These are phyloP conservation scores for Penicillium cosmopolitanum DNA, from an alignment of 495 filamentous ascomycete species.

Conservation along the genomic window DNA sequence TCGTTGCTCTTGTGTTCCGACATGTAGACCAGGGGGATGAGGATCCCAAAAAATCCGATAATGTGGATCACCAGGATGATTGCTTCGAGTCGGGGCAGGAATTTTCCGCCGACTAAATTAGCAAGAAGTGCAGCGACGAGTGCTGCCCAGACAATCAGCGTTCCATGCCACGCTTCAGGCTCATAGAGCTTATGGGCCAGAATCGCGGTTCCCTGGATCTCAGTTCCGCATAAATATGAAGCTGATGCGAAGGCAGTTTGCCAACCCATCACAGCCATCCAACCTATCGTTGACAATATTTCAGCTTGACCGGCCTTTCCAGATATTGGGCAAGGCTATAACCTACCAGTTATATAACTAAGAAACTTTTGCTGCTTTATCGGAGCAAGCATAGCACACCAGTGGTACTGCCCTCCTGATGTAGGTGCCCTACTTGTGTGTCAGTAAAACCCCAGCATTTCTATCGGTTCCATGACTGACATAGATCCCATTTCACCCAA, in stretches of 20 bases:
- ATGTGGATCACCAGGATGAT: conserved; percentile 44
- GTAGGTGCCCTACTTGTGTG: conserved; percentile 36
- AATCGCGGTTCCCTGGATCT: conserved; percentile 40
- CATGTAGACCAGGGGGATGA: conserved; percentile 40
- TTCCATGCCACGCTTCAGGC: conserved; percentile 43
- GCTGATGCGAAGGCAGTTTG: conserved; percentile 31
- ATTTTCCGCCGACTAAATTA: conserved; percentile 39
- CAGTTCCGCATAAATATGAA: conserved; percentile 36
- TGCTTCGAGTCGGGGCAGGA: conserved; percentile 44
- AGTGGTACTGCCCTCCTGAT: conserved; percentile 50
- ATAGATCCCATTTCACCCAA: conserved; percentile 50
- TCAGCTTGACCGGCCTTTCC: conserved; percentile 3
- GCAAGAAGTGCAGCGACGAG: conserved; percentile 23
- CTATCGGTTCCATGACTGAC: conserved; percentile 25
- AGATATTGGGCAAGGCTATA: background rate
- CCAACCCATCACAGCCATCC: conserved; percentile 41
- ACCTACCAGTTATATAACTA: conserved; percentile 45
- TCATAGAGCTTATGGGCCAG: conserved; percentile 24
- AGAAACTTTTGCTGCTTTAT: conserved; percentile 37
- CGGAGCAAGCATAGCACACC: conserved; percentile 48
- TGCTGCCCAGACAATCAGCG: conserved; percentile 42
- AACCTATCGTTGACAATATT: conserved; percentile 21
- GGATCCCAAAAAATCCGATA: conserved; percentile 49
- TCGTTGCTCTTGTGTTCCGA: conserved; percentile 26
- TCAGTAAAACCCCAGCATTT: background rate